Percentiles rank a stretch among this genome's conserved stretches.
Evolutionary conservation across 148 eudicot species (phyloP).

Genomic region (Rhododendron griersonianum): DNA sequence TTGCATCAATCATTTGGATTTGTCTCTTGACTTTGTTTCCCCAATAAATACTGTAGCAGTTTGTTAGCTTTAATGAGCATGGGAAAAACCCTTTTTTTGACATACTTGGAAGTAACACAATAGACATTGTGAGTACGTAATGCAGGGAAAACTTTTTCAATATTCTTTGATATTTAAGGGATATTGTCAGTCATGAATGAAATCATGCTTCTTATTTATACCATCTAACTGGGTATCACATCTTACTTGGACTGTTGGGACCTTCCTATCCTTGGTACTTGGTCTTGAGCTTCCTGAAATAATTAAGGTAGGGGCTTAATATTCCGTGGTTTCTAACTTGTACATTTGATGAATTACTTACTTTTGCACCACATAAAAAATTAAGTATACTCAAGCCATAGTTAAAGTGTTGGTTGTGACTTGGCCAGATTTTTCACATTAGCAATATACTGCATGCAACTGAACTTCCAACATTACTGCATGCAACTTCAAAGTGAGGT

Average conservation of each 20-base stretch:
- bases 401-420: not conserved
- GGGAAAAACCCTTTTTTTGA: not conserved
- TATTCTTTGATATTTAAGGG: not conserved
- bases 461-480: not conserved
- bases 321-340: not conserved
- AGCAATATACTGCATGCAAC: not conserved
- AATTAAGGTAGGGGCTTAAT: not conserved
- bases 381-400: not conserved
- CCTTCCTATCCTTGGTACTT: not conserved
- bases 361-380: not conserved
- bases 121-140: not conserved
- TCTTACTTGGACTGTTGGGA: not conserved
- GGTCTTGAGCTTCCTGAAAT: not conserved
- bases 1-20: not conserved
- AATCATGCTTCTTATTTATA: not conserved
- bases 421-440: not conserved
- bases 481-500: constrained; percentile 4
- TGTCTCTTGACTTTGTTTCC: not conserved
- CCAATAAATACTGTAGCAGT: not conserved
- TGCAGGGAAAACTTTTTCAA: not conserved
- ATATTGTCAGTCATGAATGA: not conserved
- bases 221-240: not conserved
- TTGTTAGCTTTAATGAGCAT: not conserved
- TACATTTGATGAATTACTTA: not conserved
- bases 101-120: not conserved